phyloP scores from a whole-genome alignment of 2,329 filamentous ascomycete species.

The Falciphora oryzae region DNA sequence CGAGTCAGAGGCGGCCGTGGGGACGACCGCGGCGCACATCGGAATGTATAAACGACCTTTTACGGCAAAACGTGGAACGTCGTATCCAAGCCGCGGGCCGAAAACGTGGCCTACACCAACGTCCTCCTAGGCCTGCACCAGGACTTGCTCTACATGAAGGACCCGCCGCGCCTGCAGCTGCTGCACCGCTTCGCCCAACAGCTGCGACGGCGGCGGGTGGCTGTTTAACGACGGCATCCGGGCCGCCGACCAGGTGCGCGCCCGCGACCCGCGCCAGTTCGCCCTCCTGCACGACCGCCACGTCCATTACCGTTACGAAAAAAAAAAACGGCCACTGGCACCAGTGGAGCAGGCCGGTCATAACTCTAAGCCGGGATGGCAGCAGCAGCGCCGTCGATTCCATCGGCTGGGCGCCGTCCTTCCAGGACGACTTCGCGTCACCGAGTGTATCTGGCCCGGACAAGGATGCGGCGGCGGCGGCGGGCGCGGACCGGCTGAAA shows the following conservation, averaged over 20 bases:
- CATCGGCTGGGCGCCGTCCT: slow-evolving; percentile 72
- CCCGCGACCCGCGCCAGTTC: slow-evolving; percentile 44
- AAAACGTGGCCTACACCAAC: slow-evolving; percentile 89
- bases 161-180: slow-evolving; percentile 76
- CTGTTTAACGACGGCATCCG: slow-evolving; percentile 74
- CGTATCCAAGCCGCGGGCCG: slow-evolving; percentile 70
- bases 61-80: slow-evolving; percentile 93
- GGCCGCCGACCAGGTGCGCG: slow-evolving; percentile 39
- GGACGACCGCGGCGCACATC: slow-evolving; percentile 63
- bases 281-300: slow-evolving; percentile 55
- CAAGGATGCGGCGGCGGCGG: slow-evolving; percentile 20
- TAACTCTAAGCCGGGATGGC: slow-evolving; percentile 29
- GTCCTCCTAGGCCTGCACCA: slow-evolving; percentile 83
- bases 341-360: slow-evolving; percentile 49
- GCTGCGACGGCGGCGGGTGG: slow-evolving; percentile 72
- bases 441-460: no score
- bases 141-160: slow-evolving; percentile 81
- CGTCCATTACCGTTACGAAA: slow-evolving; percentile 61
- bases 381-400: slow-evolving; percentile 22
- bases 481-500: slow-evolving; percentile 3
- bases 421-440: slow-evolving; percentile 47
- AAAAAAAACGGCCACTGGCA: slow-evolving; percentile 61
- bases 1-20: slow-evolving; percentile 57
- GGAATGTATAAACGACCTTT: slow-evolving; percentile 79
- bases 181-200: slow-evolving; percentile 85